These are phyloP conservation scores for Crataegus laevigata DNA, from an alignment of 306 rosid genomes.

Conservation along the genomic window DNA sequence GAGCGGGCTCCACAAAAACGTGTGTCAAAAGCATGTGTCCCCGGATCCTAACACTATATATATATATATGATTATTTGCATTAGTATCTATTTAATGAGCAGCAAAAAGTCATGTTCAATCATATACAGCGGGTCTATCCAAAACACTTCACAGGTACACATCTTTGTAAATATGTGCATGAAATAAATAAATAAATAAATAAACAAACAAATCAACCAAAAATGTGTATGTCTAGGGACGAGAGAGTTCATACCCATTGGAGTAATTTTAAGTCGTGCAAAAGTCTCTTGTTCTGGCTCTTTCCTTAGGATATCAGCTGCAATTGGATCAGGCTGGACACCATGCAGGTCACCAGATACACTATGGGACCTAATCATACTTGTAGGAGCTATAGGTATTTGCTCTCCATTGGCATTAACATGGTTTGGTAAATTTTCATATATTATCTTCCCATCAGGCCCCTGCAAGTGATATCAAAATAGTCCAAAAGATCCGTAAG, in stretches of 20 bases:
- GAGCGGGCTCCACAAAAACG: too few species aligned
- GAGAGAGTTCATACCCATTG: constrained; percentile 49
- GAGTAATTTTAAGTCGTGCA: constrained; percentile 66
- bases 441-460: constrained; percentile 39
- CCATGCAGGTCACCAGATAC: constrained; percentile 96
- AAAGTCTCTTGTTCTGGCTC: constrained; percentile 96
- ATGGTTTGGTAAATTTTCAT: constrained; percentile 58
- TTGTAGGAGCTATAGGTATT: constrained; percentile 55
- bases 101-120: not conserved
- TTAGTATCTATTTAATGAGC: not conserved
- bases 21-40: too few species aligned
- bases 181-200: not conserved
- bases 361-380: constrained; percentile 91
- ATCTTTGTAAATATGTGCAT: not conserved
- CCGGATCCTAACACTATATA: too few species aligned
- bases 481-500: not conserved
- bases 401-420: constrained; percentile 62
- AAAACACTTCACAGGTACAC: not conserved
- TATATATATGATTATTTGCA: not conserved
- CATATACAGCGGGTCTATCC: not conserved
- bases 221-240: constrained; percentile 1
- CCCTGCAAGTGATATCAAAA: constrained; percentile 35
- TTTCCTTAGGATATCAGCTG: constrained; percentile 98
- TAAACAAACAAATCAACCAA: not conserved
- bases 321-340: constrained; percentile 92